A percentile compares a stretch with the other conserved stretches of the same genome.
These are phyloP conservation scores for Conticribra guillardii DNA, from an alignment of 108 stramenopile species.

Conservation along the genomic window DNA sequence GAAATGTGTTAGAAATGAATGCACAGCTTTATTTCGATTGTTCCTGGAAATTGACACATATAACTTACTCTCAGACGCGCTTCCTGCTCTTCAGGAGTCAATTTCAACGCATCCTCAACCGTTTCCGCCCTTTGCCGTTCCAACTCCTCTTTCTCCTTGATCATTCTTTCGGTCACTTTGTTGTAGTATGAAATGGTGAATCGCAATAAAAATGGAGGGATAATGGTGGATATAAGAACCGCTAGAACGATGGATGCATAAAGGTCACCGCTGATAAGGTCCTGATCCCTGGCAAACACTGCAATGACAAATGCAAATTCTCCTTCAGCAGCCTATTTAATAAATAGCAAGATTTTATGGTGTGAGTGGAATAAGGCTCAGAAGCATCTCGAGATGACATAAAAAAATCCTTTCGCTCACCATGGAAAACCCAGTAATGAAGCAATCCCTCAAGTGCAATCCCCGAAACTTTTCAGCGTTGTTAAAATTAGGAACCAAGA, in stretches of 20 bases:
- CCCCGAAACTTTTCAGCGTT: slow-evolving; percentile 55
- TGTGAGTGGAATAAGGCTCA: slow-evolving; percentile 5
- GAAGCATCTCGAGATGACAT: slow-evolving; percentile 2
- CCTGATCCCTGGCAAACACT: slow-evolving; percentile 61
- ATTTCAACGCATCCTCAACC: slow-evolving; percentile 13
- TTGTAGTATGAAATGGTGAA: slow-evolving; percentile 77
- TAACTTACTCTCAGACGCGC: slow-evolving; percentile 19
- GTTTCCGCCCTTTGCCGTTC: slow-evolving; percentile 14
- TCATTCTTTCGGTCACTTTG: slow-evolving; percentile 60
- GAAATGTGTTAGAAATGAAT: background rate
- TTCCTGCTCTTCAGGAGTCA: slow-evolving; percentile 59
- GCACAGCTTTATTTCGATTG: background rate
- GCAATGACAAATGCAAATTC: slow-evolving; percentile 88
- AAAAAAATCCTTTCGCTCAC: slow-evolving; percentile 1
- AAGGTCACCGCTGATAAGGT: slow-evolving; percentile 57
- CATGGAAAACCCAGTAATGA: slow-evolving; percentile 76
- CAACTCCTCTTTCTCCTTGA: slow-evolving; percentile 25
- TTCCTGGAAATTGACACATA: too few species aligned
- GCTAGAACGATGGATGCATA: slow-evolving; percentile 78
- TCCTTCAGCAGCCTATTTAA: slow-evolving; percentile 64
- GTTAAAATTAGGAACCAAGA: slow-evolving; percentile 83
- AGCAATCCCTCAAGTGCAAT: slow-evolving; percentile 63
- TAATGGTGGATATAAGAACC: slow-evolving; percentile 75
- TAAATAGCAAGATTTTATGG: background rate
- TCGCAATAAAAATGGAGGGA: slow-evolving; percentile 74